Conservation (phyloP, 805 yeast genomes). For the Teunomyces atbi region DNA sequence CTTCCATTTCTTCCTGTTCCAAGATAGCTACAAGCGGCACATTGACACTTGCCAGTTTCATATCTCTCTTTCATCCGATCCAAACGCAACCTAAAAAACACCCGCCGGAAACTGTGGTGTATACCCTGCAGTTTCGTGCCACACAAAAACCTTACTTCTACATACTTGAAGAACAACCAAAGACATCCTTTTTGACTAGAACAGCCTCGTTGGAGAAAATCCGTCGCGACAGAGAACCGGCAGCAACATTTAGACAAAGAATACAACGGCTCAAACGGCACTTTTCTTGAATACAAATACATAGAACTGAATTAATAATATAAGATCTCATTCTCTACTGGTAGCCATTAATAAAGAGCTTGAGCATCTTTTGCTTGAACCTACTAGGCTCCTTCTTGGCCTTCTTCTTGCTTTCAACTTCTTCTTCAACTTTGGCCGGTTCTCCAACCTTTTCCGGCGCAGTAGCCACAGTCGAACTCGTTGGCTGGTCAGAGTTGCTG, state of each 20-base stretch:
- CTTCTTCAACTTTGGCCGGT: neutral
- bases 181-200: neutral
- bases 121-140: neutral
- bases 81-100: neutral
- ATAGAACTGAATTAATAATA: neutral
- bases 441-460: slow-evolving; percentile 5
- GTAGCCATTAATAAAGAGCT: slow-evolving; percentile 32
- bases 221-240: neutral
- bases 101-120: neutral
- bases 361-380: slow-evolving; percentile 23
- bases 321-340: slow-evolving; percentile 7
- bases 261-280: neutral
- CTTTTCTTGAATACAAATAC: neutral
- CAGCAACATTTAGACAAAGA: neutral
- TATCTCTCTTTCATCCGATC: neutral
- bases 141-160: neutral
- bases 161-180: neutral
- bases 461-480: slow-evolving; percentile 10
- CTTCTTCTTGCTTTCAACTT: slow-evolving; percentile 1
- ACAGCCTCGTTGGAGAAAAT: neutral
- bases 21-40: neutral
- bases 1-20: neutral
- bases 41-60: neutral
- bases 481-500: slow-evolving; percentile 7
- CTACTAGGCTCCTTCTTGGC: slow-evolving; percentile 11